phyloP scores from a whole-genome alignment of 2,329 filamentous ascomycete species.

The Trichoderma endophyticum region DNA sequence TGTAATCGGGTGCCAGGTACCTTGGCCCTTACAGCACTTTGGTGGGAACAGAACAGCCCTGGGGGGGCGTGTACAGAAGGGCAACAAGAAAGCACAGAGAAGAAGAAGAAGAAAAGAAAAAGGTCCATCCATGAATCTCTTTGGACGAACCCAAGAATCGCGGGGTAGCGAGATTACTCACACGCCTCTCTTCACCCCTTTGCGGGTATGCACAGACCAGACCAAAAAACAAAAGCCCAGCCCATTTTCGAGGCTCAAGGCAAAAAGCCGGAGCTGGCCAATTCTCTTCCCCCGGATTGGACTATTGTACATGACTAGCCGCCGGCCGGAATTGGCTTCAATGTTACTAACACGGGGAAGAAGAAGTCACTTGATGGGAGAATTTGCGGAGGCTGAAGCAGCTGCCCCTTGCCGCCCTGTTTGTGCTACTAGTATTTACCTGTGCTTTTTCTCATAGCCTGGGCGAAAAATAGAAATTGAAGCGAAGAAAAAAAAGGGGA shows the following conservation, averaged over 20 bases:
- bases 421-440: neutral
- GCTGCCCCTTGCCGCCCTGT: neutral
- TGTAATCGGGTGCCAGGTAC: neutral
- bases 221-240: too few relatives aligned
- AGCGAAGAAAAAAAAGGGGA: neutral
- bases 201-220: neutral
- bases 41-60: neutral
- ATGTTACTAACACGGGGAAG: neutral
- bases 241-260: neutral
- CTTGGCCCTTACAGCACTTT: neutral
- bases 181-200: neutral
- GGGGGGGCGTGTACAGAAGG: neutral
- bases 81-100: neutral
- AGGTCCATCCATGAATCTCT: neutral
- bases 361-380: neutral
- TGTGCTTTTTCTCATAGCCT: neutral
- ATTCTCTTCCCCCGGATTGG: neutral
- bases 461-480: neutral
- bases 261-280: constrained; percentile 1
- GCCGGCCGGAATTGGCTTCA: neutral
- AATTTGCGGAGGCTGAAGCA: neutral
- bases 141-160: constrained; percentile 11
- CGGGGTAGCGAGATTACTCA: constrained; percentile 14
- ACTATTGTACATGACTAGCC: neutral
- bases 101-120: neutral